Evolutionary conservation across 225 moss, liverwort and hornwort genomes (phyloP), one percentile per base, ranked within the genome.

Genomic region (Lunularia cruciata): DNA sequence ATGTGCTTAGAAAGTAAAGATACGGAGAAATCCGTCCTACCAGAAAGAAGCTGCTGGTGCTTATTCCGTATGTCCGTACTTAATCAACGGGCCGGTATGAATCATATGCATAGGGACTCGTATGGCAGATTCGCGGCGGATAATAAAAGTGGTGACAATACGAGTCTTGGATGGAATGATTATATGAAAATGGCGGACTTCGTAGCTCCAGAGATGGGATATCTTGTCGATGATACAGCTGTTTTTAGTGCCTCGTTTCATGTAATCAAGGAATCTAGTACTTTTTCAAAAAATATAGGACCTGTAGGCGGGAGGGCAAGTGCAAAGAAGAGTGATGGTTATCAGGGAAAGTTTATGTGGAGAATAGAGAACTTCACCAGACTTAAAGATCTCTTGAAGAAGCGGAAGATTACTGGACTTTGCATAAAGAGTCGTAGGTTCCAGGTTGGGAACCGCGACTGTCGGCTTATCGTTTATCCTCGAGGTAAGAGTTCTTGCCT

Each of bases 181-280:
- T 99, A 99, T 59, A 99, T 99, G 98, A 93, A 99, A 85, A 99
- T 99, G 98, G 93, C 91, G 6, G 98, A 99, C 65, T 99, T 99
- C 76, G 88, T 99, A 71, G 91, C 91, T 40, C 81, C 93, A 12
- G 98, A 99, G 67, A 93, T 99, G 98, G 98, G 93, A 9, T 99
- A 99, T 71, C 75, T 99, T 55, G 91, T 99, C 5, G 98, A 93
- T 55, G 91, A 99, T 70, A 99, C 98, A 33, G 93, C 98, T 15
- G 98, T 93, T 31, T 99, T 99, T 67, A 99, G 98, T 78, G 93
- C 98, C 38, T 99, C 98, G 26, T 99, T 93, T 60, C 98, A 99
- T 75, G 93, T 99, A 45, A 99, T 99, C 67, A 99, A 99, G 75
- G 98, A 99, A 76, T 93, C 90, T 45, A 93, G 93, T 77, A 99